Base-by-base conservation (phyloP, 352 stramenopile genomes). In the Phytophthora macrochlamydospora region DNA sequence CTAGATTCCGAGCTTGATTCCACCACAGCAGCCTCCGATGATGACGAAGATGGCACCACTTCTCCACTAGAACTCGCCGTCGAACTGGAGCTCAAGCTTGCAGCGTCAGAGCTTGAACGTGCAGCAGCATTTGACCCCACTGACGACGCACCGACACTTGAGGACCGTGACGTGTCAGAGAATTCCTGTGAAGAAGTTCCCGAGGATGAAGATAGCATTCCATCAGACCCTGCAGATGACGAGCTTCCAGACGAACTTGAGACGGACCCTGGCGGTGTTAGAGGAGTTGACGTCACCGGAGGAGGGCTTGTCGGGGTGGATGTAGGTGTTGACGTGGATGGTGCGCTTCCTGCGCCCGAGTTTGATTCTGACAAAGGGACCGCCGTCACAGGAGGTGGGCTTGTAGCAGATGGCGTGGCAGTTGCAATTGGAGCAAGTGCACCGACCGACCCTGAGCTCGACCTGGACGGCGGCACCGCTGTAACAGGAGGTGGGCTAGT, bases 1-100 rank as follows among this genome's bases (percentile, higher is more conserved):
- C 28, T 53, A n/a, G 65, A 71, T 8, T 18, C 51, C 4, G 69
- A 62, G n/a, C 56, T 66, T 59, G 64, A 73, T 35, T 48, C 28
- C 51, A 64, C 33, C 49, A 42, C 46, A 30, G 40, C 49, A 62
- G 54, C 46, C 30, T 59, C 51, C 14, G 55, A 63, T 35, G 49
- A 69, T 48, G 13, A 48, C 43, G 60, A 65, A 29, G 60, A 24
- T 24, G 18, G 18, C 18, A 24, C 18, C 18, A 24, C 18, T 24
- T 24, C 18, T 24, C 18, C 18, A 24, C 18, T 24, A 24, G 18
- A 24, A 24, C 18, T 24, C 18, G 18, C 18, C 18, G 18, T 24
- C 18, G 18, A 24, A 24, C 18, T 24, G 18, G 18, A 24, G 18
- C 18, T 24, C 18, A 24, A 24, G 18, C 18, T 24, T 24, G 18